Percentiles rank a stretch among this genome's conserved stretches.
phyloP scores from a whole-genome alignment of 306 rosid species.

The Comarum palustre region DNA sequence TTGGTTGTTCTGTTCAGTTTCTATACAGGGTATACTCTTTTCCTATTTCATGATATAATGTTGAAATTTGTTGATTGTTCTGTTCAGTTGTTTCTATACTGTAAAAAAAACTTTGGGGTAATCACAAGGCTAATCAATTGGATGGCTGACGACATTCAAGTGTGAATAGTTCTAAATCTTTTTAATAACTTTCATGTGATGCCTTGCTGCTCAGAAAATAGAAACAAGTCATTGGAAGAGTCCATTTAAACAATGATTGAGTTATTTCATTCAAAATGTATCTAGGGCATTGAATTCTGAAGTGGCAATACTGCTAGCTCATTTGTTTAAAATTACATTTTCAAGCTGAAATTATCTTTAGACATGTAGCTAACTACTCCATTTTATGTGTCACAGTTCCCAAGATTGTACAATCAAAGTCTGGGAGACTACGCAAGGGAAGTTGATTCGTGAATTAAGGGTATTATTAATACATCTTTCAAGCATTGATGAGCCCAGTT shows the following conservation, averaged over 20 bases:
- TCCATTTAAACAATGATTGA: not conserved
- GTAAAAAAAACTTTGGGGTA: not conserved
- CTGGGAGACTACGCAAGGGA: conserved; percentile 95
- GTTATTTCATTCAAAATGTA: not conserved
- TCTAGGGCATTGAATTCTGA: not conserved
- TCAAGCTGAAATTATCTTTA: not conserved
- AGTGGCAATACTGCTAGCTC: not conserved
- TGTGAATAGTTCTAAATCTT: not conserved
- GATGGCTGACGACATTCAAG: not conserved
- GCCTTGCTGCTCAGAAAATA: not conserved
- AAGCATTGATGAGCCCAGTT: not conserved
- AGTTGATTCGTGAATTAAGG: conserved; percentile 82
- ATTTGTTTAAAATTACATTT: not conserved
- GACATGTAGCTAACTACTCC: conserved; percentile 18
- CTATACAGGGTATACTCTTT: conserved; percentile 47
- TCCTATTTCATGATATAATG: conserved; percentile 9
- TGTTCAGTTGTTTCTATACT: not conserved
- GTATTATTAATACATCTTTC: conserved; percentile 31
- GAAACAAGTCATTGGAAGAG: not conserved
- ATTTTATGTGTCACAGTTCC: conserved; percentile 50
- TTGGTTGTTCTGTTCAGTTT: conserved; percentile 5
- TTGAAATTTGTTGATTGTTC: not conserved
- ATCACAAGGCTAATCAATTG: not conserved
- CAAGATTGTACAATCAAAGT: conserved; percentile 89
- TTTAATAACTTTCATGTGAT: not conserved